Percentiles rank a stretch among this genome's conserved stretches.
These are phyloP conservation scores for Phlebopus sp. DNA, from an alignment of 1,284 basidiomycete genomes.

Conservation along the genomic window DNA sequence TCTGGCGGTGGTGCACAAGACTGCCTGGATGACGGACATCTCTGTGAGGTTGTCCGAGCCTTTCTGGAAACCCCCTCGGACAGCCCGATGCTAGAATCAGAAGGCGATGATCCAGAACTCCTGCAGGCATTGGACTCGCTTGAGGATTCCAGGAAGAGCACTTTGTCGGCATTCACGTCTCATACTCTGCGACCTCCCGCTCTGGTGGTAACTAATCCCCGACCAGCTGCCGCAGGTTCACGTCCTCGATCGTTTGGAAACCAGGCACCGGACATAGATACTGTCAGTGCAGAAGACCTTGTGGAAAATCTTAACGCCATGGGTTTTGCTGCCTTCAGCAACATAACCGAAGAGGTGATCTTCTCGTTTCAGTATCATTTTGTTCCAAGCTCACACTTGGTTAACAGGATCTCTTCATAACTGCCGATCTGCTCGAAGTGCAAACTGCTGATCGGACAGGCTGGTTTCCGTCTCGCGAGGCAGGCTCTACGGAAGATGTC, in stretches of 20 bases:
- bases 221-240: constrained; percentile 24
- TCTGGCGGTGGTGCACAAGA: constrained; percentile 73
- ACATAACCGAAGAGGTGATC: constrained; percentile 70
- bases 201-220: constrained; percentile 26
- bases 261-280: constrained; percentile 65
- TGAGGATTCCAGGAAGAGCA: constrained; percentile 39
- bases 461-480: constrained; percentile 67
- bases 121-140: constrained; percentile 47
- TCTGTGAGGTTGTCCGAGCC: constrained; percentile 51
- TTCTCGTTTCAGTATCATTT: not conserved
- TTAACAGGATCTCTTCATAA: constrained; percentile 66
- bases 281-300: constrained; percentile 61
- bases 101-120: constrained; percentile 40
- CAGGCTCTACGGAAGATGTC: constrained; percentile 48
- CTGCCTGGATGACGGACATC: constrained; percentile 62
- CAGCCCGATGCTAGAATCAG: constrained; percentile 42
- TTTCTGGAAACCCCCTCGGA: constrained; percentile 56
- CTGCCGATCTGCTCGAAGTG: constrained; percentile 73
- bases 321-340: constrained; percentile 67
- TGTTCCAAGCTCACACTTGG: constrained; percentile 8
- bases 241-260: constrained; percentile 45
- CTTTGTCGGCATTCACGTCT: constrained; percentile 49
- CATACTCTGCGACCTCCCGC: constrained; percentile 61
- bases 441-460: constrained; percentile 74
- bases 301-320: constrained; percentile 74